These are phyloP conservation scores for Prunus padus DNA, from an alignment of 306 rosid species.

Conservation along the genomic window DNA sequence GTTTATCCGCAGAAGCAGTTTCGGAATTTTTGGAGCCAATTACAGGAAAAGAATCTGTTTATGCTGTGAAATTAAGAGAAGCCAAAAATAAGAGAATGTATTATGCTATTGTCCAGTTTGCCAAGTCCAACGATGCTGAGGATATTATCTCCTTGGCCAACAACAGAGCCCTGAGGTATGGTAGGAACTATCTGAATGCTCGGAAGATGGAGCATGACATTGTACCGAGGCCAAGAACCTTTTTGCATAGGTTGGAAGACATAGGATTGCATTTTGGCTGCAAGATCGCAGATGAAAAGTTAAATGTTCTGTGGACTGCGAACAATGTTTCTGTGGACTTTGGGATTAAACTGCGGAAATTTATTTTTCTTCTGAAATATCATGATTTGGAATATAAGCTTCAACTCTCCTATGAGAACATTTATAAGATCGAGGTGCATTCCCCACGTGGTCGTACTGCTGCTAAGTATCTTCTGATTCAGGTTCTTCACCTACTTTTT, in stretches of 20 bases:
- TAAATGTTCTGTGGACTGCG: constrained; percentile 37
- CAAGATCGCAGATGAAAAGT: constrained; percentile 45
- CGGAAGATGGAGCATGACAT: constrained; percentile 47
- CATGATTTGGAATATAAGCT: constrained; percentile 37
- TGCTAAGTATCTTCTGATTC: constrained; percentile 58
- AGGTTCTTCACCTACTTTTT: constrained; percentile 42
- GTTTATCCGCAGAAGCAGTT: constrained; percentile 22
- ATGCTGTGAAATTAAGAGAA: constrained; percentile 49
- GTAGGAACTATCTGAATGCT: constrained; percentile 35
- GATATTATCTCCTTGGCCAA: constrained; percentile 30
- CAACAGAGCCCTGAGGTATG: constrained; percentile 21
- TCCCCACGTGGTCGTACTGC: constrained; percentile 36
- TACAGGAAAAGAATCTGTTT: constrained; percentile 58
- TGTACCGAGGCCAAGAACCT: constrained; percentile 43
- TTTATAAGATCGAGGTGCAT: constrained; percentile 64
- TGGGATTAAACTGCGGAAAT: constrained; percentile 42
- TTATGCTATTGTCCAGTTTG: constrained; percentile 69
- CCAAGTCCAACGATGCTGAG: constrained; percentile 27
- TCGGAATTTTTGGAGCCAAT: constrained; percentile 41
- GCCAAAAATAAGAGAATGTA: constrained; percentile 34
- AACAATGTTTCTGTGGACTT: constrained; percentile 44
- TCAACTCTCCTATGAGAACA: constrained; percentile 56
- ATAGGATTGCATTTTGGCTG: constrained; percentile 62
- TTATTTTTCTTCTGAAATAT: constrained; percentile 38
- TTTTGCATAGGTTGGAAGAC: constrained; percentile 31